Percentiles rank a stretch among this genome's conserved stretches.
These are phyloP conservation scores for Mucor plumbeus DNA, from an alignment of 371 early-diverging fungal genomes.

Conservation along the genomic window DNA sequence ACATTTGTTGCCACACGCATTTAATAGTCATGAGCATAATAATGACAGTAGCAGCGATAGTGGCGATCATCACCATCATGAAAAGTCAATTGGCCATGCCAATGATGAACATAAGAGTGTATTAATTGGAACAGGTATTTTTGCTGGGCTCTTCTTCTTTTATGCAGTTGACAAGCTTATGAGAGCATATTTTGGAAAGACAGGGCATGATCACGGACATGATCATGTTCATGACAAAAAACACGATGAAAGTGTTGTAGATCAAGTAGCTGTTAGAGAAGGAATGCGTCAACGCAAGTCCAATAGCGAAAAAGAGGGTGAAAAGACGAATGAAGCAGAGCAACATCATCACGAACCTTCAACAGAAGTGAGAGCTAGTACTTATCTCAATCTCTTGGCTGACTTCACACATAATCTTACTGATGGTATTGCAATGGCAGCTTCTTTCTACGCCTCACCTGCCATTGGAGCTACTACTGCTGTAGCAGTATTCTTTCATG, in stretches of 20 bases:
- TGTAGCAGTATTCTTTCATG: constrained; percentile 92
- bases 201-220: constrained; percentile 65
- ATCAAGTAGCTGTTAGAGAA: constrained; percentile 12
- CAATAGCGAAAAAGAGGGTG: not conserved
- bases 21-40: constrained; percentile 29
- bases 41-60: constrained; percentile 41
- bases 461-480: constrained; percentile 86
- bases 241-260: constrained; percentile 25
- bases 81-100: not conserved
- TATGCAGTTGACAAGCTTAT: constrained; percentile 83
- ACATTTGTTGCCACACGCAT: constrained; percentile 84
- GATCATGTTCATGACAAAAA: constrained; percentile 46
- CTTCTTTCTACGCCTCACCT: constrained; percentile 84
- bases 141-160: constrained; percentile 76
- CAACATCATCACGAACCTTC: not conserved
- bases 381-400: constrained; percentile 85
- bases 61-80: constrained; percentile 21
- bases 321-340: not conserved
- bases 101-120: constrained; percentile 64
- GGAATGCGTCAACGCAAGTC: constrained; percentile 1
- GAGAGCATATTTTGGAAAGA: constrained; percentile 76
- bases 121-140: constrained; percentile 74
- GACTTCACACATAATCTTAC: constrained; percentile 92
- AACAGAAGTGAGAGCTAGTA: constrained; percentile 68
- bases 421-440: constrained; percentile 93